These are phyloP conservation scores for Glonium stellatum DNA, from an alignment of 495 filamentous ascomycete species.

Conservation along the genomic window DNA sequence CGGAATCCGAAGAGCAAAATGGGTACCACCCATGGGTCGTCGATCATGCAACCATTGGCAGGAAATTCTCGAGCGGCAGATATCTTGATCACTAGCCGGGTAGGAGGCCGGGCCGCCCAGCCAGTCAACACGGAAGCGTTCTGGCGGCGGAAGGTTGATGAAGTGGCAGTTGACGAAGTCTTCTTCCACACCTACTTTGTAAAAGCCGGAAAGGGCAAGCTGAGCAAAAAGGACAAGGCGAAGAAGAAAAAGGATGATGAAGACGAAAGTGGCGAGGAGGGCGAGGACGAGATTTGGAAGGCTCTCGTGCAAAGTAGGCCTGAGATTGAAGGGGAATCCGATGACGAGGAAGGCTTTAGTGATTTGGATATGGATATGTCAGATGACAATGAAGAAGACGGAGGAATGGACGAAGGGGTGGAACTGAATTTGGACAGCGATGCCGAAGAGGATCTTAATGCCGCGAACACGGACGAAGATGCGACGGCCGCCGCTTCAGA, in stretches of 20 bases:
- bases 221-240: constrained; percentile 45
- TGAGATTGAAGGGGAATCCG: constrained; percentile 62
- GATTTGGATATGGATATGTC: constrained; percentile 36
- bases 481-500: constrained; percentile 31
- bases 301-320: constrained; percentile 75
- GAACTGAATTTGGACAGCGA: constrained; percentile 44
- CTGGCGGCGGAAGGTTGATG: constrained; percentile 81
- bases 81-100: constrained; percentile 56
- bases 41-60: constrained; percentile 92
- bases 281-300: constrained; percentile 82
- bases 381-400: constrained; percentile 27
- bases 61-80: constrained; percentile 53
- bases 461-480: constrained; percentile 6
- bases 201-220: constrained; percentile 59
- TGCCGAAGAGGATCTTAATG: constrained; percentile 28
- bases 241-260: constrained; percentile 47
- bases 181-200: constrained; percentile 98
- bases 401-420: constrained; percentile 48
- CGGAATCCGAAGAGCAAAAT: constrained; percentile 70
- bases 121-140: constrained; percentile 82
- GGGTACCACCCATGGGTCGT: constrained; percentile 57
- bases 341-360: constrained; percentile 26
- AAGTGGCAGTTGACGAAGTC: constrained; percentile 82
- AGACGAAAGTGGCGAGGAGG: constrained; percentile 36
- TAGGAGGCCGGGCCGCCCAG: constrained; percentile 41